phyloP scores from a whole-genome alignment of 208 protist genomes.

The Angomonas deanei region DNA sequence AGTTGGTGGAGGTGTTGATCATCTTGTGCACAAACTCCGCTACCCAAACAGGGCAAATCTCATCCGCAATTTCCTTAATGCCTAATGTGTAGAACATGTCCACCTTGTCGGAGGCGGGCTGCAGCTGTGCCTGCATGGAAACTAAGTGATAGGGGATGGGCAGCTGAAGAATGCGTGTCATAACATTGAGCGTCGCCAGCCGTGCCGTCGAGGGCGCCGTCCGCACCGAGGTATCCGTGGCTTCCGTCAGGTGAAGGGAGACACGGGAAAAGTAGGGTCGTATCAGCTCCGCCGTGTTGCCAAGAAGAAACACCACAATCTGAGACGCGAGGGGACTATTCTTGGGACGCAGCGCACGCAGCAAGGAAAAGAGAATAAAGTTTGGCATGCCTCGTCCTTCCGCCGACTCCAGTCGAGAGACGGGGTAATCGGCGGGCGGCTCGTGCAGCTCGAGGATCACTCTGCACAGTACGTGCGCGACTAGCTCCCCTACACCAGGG shows the following conservation, averaged over 20 bases:
- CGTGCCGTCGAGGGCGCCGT: constrained; percentile 55
- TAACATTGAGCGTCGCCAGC: constrained; percentile 73
- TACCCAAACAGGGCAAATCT: constrained; percentile 78
- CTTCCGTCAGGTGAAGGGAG: constrained; percentile 74
- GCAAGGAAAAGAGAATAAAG: constrained; percentile 83
- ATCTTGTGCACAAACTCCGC: constrained; percentile 75
- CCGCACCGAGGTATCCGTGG: constrained; percentile 23
- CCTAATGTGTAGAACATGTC: constrained; percentile 78
- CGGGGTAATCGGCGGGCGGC: constrained; percentile 77
- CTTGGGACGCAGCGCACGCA: constrained; percentile 74
- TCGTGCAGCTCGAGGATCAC: constrained; percentile 69
- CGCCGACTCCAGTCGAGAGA: constrained; percentile 51
- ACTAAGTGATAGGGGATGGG: constrained; percentile 82
- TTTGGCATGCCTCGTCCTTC: constrained; percentile 87
- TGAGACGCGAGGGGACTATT: constrained; percentile 46
- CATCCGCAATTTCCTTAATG: constrained; percentile 65
- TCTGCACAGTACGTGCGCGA: constrained; percentile 51
- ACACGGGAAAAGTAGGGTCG: constrained; percentile 83
- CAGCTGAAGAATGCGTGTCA: constrained; percentile 72
- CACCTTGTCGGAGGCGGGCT: constrained; percentile 44
- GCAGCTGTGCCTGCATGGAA: constrained; percentile 40
- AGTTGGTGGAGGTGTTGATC: constrained; percentile 77
- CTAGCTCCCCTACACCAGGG: constrained; percentile 47
- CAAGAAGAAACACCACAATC: constrained; percentile 68
- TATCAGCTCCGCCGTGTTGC: constrained; percentile 76